Percentiles rank a stretch among this genome's conserved stretches.
Evolutionary conservation across 2,329 filamentous ascomycete genomes (phyloP).

Genomic region (Cladophialophora yegresii): DNA sequence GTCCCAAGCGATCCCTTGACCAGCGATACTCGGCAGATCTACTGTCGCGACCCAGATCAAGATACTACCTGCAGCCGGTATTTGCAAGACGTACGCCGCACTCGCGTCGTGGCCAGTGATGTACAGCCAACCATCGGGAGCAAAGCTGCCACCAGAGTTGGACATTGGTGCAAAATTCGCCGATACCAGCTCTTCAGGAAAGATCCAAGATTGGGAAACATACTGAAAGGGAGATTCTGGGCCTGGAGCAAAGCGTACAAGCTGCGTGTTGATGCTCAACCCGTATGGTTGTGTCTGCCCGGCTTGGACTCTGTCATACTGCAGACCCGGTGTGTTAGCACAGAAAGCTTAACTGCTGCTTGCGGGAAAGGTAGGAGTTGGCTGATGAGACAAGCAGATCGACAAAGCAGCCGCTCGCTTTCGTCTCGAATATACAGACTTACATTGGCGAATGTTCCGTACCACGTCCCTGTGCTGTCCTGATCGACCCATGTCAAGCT

Average conservation of each 20-base stretch:
- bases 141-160: slow-evolving; percentile 19
- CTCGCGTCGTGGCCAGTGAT: slow-evolving; percentile 17
- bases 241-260: slow-evolving; percentile 13
- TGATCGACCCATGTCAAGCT: slow-evolving; percentile 22
- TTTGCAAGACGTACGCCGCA: slow-evolving; percentile 4
- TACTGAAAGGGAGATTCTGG: slow-evolving; percentile 11
- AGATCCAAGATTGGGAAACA: slow-evolving; percentile 18
- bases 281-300: slow-evolving; percentile 18
- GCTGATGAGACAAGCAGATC: background rate
- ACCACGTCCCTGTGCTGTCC: slow-evolving; percentile 17
- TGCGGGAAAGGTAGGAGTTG: background rate
- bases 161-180: slow-evolving; percentile 15
- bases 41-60: slow-evolving; percentile 16
- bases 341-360: background rate
- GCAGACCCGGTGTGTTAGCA: background rate
- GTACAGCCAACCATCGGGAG: slow-evolving; percentile 18
- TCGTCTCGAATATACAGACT: background rate
- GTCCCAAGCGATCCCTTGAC: slow-evolving; percentile 17
- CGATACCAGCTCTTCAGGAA: slow-evolving; percentile 5
- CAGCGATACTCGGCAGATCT: slow-evolving; percentile 13
- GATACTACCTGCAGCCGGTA: slow-evolving; percentile 10
- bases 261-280: slow-evolving; percentile 18
- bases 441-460: slow-evolving; percentile 19
- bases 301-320: slow-evolving; percentile 15
- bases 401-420: background rate